Percentiles rank a stretch among this genome's conserved stretches.
These are phyloP conservation scores for Penicillium sp. DNA, from an alignment of 2,329 filamentous ascomycete genomes.

Conservation along the genomic window DNA sequence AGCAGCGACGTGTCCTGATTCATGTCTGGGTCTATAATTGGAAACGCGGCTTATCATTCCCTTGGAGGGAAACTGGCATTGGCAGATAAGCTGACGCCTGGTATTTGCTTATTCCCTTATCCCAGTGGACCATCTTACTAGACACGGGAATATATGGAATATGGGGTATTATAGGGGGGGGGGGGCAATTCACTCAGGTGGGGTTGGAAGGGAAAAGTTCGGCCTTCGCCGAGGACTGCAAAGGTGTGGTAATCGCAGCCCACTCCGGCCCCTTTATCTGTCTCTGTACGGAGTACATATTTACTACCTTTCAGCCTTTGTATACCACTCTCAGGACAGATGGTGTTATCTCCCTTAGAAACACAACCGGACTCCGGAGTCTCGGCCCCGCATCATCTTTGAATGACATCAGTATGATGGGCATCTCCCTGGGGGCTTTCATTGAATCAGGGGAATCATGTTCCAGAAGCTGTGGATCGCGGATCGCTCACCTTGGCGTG, in stretches of 20 bases:
- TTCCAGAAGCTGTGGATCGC: constrained; percentile 28
- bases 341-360: neutral
- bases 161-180: neutral
- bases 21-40: neutral
- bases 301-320: too few relatives aligned
- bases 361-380: neutral
- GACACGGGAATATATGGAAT: constrained; percentile 9
- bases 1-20: neutral
- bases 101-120: constrained; percentile 3
- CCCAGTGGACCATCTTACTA: neutral
- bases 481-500: constrained; percentile 24
- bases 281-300: too few relatives aligned
- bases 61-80: neutral
- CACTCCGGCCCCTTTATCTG: too few relatives aligned
- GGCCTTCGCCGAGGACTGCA: constrained; percentile 22
- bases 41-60: neutral
- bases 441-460: constrained; percentile 14
- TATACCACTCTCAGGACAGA: too few relatives aligned
- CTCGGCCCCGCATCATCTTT: neutral
- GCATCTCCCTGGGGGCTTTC: neutral
- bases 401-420: constrained; percentile 23
- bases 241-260: neutral
- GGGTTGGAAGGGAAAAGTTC: neutral
- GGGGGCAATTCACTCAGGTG: constrained; percentile 6
- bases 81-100: neutral